A percentile compares a stretch with the other conserved stretches of the same genome.
Conservation (phyloP, 2,329 filamentous ascomycete genomes). For the Diplodia sapinea region DNA sequence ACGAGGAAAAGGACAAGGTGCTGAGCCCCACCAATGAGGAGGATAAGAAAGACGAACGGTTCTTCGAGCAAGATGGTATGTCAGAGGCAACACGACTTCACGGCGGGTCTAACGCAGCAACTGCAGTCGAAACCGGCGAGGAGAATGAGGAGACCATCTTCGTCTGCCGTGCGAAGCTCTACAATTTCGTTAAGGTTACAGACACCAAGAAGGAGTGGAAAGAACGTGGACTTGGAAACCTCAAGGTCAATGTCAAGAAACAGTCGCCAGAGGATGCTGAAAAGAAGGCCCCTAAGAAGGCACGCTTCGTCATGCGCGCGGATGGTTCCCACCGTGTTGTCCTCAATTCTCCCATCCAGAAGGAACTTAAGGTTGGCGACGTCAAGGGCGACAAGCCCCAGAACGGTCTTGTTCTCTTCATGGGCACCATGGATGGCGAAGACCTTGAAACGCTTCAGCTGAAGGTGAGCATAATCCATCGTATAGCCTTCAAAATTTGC, state of each 20-base stretch:
- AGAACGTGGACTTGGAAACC: constrained; percentile 81
- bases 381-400: constrained; percentile 66
- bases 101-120: not conserved
- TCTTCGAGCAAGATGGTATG: constrained; percentile 69
- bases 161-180: constrained; percentile 81
- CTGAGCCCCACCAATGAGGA: constrained; percentile 34
- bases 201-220: constrained; percentile 72
- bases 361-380: constrained; percentile 79
- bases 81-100: constrained; percentile 30
- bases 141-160: constrained; percentile 78
- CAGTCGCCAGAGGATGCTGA: constrained; percentile 49
- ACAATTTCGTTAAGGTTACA: constrained; percentile 71
- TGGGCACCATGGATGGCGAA: constrained; percentile 60
- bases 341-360: constrained; percentile 81
- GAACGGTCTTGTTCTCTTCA: constrained; percentile 72
- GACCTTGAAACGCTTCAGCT: constrained; percentile 60
- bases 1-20: constrained; percentile 46
- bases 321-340: constrained; percentile 87
- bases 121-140: constrained; percentile 82
- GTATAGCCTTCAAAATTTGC: not conserved
- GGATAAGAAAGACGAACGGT: constrained; percentile 68
- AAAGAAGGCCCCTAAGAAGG: constrained; percentile 51
- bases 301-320: constrained; percentile 86
- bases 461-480: constrained; percentile 54
- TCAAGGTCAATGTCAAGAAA: constrained; percentile 73